A percentile compares a stretch with the other conserved stretches of the same genome.
phyloP scores from a whole-genome alignment of 768 basidiomycete genomes.

The Collybia mongolica region DNA sequence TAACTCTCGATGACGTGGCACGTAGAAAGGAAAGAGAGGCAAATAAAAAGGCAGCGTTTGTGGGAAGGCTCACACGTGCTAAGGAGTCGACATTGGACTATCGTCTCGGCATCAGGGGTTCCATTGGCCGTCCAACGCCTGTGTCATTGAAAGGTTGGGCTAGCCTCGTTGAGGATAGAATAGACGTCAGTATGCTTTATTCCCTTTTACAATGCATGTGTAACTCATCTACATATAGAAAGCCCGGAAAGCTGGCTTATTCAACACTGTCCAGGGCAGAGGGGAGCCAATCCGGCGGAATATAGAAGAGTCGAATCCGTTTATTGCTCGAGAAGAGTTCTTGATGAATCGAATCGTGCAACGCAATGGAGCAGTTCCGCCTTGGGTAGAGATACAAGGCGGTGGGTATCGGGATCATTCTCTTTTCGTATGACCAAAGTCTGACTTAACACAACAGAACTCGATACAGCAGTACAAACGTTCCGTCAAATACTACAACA shows the following conservation, averaged over 20 bases:
- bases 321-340: conserved; percentile 75
- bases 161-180: conserved; percentile 72
- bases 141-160: conserved; percentile 73
- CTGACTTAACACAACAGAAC: conserved; percentile 38
- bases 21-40: conserved; percentile 46
- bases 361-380: conserved; percentile 77
- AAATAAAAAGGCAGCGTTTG: conserved; percentile 49
- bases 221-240: conserved; percentile 34
- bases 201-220: no score
- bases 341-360: conserved; percentile 86
- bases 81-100: conserved; percentile 78
- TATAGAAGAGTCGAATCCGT: conserved; percentile 46
- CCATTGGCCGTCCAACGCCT: conserved; percentile 43
- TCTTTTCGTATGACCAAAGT: neutral
- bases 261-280: conserved; percentile 70
- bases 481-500: conserved; percentile 67
- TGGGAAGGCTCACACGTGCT: conserved; percentile 58
- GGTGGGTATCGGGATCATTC: conserved; percentile 35
- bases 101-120: conserved; percentile 45
- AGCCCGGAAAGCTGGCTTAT: conserved; percentile 65
- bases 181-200: conserved; percentile 62
- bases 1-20: conserved; percentile 32
- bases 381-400: conserved; percentile 83
- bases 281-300: conserved; percentile 38
- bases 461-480: conserved; percentile 57